Evolutionary conservation across 2,329 filamentous ascomycete species (phyloP).

Genomic region (Pestalotiopsis fici): DNA sequence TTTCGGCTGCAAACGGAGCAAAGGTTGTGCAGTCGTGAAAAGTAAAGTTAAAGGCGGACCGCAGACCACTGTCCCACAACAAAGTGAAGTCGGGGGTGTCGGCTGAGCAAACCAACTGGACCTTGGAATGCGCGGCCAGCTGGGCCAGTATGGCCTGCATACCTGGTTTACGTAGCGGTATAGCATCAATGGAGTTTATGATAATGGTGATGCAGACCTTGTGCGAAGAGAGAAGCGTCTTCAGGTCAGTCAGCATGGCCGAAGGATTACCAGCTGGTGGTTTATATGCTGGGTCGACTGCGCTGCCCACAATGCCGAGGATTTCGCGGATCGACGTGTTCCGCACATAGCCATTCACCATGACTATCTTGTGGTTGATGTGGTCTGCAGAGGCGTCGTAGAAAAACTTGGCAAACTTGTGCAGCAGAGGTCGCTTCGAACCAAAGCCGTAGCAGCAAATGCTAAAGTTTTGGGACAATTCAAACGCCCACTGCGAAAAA

Average conservation of each 20-base stretch:
- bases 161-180: constrained; percentile 69
- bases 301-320: constrained; percentile 66
- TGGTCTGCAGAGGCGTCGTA: constrained; percentile 46
- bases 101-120: constrained; percentile 77
- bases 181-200: constrained; percentile 85
- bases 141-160: constrained; percentile 74
- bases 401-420: constrained; percentile 73
- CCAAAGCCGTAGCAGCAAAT: constrained; percentile 92
- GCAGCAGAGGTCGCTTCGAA: constrained; percentile 77
- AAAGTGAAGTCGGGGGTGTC: constrained; percentile 87
- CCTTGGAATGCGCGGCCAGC: constrained; percentile 71
- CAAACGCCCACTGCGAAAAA: constrained; percentile 91
- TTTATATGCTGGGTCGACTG: constrained; percentile 53
- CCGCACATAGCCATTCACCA: constrained; percentile 83
- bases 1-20: constrained; percentile 68
- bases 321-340: constrained; percentile 69
- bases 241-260: constrained; percentile 68
- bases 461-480: constrained; percentile 83
- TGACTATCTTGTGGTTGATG: constrained; percentile 63
- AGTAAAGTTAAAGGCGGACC: constrained; percentile 79
- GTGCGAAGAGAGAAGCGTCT: constrained; percentile 58
- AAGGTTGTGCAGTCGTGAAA: constrained; percentile 97
- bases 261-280: constrained; percentile 63
- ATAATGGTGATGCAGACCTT: constrained; percentile 63
- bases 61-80: constrained; percentile 86